phyloP scores from a whole-genome alignment of 495 filamentous ascomycete species.

The Xylaria castorea region DNA sequence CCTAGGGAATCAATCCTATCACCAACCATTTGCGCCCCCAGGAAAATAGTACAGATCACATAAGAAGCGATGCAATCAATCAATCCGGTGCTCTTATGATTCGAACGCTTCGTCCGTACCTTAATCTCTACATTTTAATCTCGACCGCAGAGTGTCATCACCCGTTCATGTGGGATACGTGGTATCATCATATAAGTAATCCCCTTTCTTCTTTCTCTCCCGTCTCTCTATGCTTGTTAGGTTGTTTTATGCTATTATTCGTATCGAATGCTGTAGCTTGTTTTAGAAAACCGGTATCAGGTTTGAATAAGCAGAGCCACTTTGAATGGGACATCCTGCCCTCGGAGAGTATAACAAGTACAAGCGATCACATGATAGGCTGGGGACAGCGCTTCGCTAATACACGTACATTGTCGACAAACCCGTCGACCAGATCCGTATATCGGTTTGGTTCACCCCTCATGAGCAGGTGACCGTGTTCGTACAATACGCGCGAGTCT shows the following conservation, averaged over 20 bases:
- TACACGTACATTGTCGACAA: constrained; percentile 82
- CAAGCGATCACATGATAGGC: not conserved
- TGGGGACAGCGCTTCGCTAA: constrained; percentile 57
- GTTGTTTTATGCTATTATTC: not conserved
- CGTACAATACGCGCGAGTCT: constrained; percentile 67
- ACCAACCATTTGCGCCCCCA: not conserved
- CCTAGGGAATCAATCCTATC: not conserved
- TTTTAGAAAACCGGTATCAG: not conserved
- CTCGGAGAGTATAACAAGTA: not conserved
- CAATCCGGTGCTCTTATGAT: constrained; percentile 5
- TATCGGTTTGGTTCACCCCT: constrained; percentile 69
- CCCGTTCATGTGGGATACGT: not conserved
- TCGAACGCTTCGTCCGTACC: constrained; percentile 5
- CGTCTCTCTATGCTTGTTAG: not conserved
- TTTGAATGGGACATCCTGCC: not conserved
- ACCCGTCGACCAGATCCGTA: constrained; percentile 75
- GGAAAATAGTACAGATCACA: not conserved
- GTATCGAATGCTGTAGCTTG: not conserved
- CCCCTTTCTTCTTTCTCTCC: not conserved
- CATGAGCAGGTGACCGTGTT: constrained; percentile 70
- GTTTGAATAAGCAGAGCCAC: not conserved
- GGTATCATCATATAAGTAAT: not conserved
- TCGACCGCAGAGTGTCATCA: not conserved
- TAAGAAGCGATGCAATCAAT: not conserved
- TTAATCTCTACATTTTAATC: constrained; percentile 6